Base-by-base conservation (phyloP, 305 asterid genomes). In the Caryopteris hybrid region DNA sequence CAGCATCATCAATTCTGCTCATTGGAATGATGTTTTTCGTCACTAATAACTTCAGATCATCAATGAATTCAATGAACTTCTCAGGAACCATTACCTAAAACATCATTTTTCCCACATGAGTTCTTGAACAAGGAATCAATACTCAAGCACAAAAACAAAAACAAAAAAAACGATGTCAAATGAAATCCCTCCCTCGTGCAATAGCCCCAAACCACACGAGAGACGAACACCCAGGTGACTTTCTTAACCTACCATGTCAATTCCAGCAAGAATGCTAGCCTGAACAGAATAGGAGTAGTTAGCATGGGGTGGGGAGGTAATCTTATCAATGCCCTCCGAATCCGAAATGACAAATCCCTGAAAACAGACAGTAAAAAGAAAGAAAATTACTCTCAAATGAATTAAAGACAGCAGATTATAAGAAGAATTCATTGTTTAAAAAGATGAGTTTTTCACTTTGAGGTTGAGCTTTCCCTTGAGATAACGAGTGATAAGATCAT, bases 1-100 rank as follows among this genome's bases (percentile, higher is more conserved):
- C 88, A 4, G 88, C 94, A 22, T 87, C 94, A 46, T 87, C 57
- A 18, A 86, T 86, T 79, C 94, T 77, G 77, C 81, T 80, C 59
- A 84, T 77, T 2, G 90, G 82, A 33, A 86, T 77, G 23, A 75
- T 55, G 9, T 79, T 79, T 36, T 79, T 80, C 71, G 80, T 79
- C 75, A 82, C 90, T 23, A 78, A 52, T 14, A 66, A 61, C 4
- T 88, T 82, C n/a, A 86, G 78, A 62, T 74, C 81, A 20, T 64
- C 80, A 0, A 84, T 76, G 74, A 84, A 84, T 62, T 86, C 93
- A 20, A 46, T 39, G 17, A 42, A 80, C 8, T 38, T 57, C 5
- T 65, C 47, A 0, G 90, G 93, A 42, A 84, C 81, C 86, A 86
- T 84, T 48, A 86, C 76, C 88, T 82, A 17, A 1, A 20, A 57